Percentiles rank a stretch among this genome's conserved stretches.
Evolutionary conservation across 371 early-diverging fungal genomes (phyloP).

Genomic region (Saksenaea vasiformis): DNA sequence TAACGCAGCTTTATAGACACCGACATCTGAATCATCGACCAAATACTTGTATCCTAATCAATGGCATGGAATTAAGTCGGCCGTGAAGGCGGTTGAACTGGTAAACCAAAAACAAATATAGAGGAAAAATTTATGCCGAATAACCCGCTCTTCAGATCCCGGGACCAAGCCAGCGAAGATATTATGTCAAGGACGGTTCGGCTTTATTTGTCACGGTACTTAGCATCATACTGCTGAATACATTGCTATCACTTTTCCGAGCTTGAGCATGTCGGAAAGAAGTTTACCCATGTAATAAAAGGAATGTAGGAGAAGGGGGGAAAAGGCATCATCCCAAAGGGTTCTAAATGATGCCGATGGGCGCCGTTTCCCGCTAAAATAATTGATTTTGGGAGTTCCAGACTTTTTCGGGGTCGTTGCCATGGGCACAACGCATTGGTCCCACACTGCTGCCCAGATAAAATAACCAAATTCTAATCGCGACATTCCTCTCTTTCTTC

Average conservation of each 20-base stretch:
- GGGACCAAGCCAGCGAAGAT: neutral
- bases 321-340: too few relatives aligned
- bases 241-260: neutral
- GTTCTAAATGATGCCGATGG: too few relatives aligned
- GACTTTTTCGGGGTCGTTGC: neutral
- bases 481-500: conserved; percentile 6
- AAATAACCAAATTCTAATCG: conserved; percentile 1
- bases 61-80: conserved; percentile 1
- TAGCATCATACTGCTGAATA: neutral
- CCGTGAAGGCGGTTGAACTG: conserved; percentile 2
- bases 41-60: neutral
- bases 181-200: neutral
- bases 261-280: neutral
- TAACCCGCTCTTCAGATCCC: neutral
- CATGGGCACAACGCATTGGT: neutral
- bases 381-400: neutral
- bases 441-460: neutral
- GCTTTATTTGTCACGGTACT: neutral
- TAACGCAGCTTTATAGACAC: neutral
- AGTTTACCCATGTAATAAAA: neutral
- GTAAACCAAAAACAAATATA: neutral
- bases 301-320: too few relatives aligned
- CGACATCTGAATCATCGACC: neutral
- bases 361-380: neutral
- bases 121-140: conserved; percentile 2